Evolutionary conservation across 352 stramenopile genomes (phyloP).

Genomic region (Globisporangium emineosum): DNA sequence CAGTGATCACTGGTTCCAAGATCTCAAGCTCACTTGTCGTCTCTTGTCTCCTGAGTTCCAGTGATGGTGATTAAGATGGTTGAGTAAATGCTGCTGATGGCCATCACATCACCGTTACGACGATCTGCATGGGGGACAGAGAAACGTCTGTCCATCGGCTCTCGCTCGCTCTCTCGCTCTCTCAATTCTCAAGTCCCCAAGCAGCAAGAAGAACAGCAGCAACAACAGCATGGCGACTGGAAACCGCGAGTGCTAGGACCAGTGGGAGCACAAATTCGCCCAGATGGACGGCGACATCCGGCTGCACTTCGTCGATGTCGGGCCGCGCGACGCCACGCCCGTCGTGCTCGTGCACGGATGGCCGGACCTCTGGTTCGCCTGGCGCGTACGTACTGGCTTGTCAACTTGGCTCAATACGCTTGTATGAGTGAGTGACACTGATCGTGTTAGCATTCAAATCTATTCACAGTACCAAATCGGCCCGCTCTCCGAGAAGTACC

Average conservation of each 20-base stretch:
- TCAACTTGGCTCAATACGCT: conserved; percentile 5
- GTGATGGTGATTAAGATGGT: not conserved
- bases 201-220: not conserved
- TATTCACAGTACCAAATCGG: conserved; percentile 44
- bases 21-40: not conserved
- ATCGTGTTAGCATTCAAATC: too few species aligned
- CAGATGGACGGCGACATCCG: conserved; percentile 14
- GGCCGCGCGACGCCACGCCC: conserved; percentile 34
- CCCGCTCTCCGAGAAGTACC: conserved; percentile 42
- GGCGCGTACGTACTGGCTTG: conserved; percentile 31
- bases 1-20: too few species aligned
- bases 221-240: not conserved
- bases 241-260: conserved; percentile 3
- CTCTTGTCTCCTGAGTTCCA: not conserved
- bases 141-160: not conserved
- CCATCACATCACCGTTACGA: not conserved
- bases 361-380: conserved; percentile 59
- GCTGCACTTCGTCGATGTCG: conserved; percentile 36
- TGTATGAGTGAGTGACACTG: conserved; percentile 32
- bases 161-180: not conserved
- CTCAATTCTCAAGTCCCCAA: not conserved
- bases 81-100: not conserved
- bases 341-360: conserved; percentile 61
- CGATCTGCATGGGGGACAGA: not conserved
- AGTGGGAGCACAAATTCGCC: conserved; percentile 14